Base-by-base conservation (phyloP, 306 rosid species). In the Albizia julibrissin region DNA sequence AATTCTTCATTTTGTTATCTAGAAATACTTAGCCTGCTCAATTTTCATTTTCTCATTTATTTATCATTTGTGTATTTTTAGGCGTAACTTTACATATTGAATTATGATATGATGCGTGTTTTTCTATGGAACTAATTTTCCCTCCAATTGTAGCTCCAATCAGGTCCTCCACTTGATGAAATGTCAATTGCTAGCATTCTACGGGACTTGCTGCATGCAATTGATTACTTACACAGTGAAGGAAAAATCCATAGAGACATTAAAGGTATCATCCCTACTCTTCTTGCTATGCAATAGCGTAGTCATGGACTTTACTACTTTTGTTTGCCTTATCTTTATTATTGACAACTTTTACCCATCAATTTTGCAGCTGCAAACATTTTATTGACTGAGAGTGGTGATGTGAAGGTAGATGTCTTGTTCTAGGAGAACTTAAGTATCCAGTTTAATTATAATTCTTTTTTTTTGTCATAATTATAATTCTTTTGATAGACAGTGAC, bases 181-280 rank as follows among this genome's bases (percentile, higher is more conserved):
- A 88, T 73, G 83, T 91, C 99, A 85, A 96, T 96, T 86, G 94
- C 89, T 71, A 93, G 93, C 87, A 93, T 96, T 88, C 92, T 96
- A 66, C 97, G 97, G 58, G 99, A 93, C 88, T 87, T 96, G 93
- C 84, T 96, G 87, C 99, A 90, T 87, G 99, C 99, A 34, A 50
- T 96, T 82, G 98, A 96, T 85, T 96, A 96, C 88, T 89, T 96
- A 64, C 99, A 93, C 67, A 88, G 33, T 74, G 98, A 96, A 92
- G 98, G 99, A 80, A 96, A 96, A 86, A 96, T 96, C 81, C 99
- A 96, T 86, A 87, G 99, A 85, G 99, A 96, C 86, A 89, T 96
- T 67, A 96, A 96, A 93, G 99, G 99, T 96, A 74, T 82, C 58
- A 46, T 75, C 4, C n/a, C 31, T 40, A n/a, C 79, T 82, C 39